Base-by-base conservation (phyloP, 352 stramenopile genomes). In the Phytophthora capsici region DNA sequence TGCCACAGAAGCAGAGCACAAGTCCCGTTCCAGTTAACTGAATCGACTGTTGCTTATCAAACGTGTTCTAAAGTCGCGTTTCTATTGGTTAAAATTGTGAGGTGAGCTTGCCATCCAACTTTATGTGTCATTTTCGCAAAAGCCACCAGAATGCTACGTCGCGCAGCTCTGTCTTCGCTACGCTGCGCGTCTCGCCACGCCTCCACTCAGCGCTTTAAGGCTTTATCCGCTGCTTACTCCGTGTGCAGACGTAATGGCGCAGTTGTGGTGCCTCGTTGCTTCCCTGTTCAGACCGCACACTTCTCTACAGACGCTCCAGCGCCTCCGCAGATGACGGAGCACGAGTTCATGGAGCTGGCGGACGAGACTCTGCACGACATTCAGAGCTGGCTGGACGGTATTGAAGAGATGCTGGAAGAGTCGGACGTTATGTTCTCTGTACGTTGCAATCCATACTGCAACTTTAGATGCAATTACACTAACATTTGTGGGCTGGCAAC, bases 401-500 rank as follows among this genome's bases (percentile, higher is more conserved):
- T 95, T 26, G 88, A 95, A 46, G 86, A 93, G 60, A 93, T 94
- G 81, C 75, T 95, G 1, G 86, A 93, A 6, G 86, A 95, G 28
- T 88, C 82, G 13, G 88, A 95, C 63, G 75, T 95, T 60, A 83
- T 87, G 45, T 80, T 91, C 41, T 74, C 86, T 50, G 88, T 95
- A 66, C 14, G 82, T 74, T 19, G 3, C 44, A n/a, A n/a, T 56
- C 19, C 28, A 26, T 30, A 20, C 19, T 19, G 36, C 40, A 13
- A 46, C 16, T 22, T 28, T 22, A 52, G 28, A 34, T 34, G 14
- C 1, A 34, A 14, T 34, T 34, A 10, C 4, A 34, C 28, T 40
- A 10, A 48, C n/a, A 17, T 41, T 47, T 2, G 13, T 55, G 26
- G 4, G 9, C 34, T 23, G 40, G 38, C 12, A 66, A 56, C 70